phyloP scores from a whole-genome alignment of 1,139 yeast genomes.

The Lodderomyces beijingensis region DNA sequence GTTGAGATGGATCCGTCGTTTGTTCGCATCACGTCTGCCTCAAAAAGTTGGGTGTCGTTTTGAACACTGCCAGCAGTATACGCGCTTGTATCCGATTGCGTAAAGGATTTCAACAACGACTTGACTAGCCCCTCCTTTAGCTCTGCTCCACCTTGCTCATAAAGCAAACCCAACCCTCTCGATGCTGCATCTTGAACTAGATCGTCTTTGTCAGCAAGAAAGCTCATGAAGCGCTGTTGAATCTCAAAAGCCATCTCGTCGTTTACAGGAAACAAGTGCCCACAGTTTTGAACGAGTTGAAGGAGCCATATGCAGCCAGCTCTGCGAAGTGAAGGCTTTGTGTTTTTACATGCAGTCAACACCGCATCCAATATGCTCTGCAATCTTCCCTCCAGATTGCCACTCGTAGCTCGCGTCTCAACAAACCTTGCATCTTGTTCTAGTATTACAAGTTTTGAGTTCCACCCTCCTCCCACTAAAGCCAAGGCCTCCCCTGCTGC shows the following conservation, averaged over 20 bases:
- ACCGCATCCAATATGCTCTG: conserved; percentile 41
- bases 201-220: conserved; percentile 76
- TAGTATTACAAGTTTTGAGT: conserved; percentile 53
- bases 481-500: conserved; percentile 83
- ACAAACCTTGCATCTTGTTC: conserved; percentile 21
- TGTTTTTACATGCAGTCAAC: conserved; percentile 49
- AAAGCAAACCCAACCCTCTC: conserved; percentile 77
- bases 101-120: conserved; percentile 73
- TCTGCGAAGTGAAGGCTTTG: conserved; percentile 71
- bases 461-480: conserved; percentile 73
- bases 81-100: conserved; percentile 57
- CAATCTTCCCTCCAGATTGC: conserved; percentile 18
- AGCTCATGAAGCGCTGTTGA: conserved; percentile 70
- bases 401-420: conserved; percentile 8
- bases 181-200: conserved; percentile 89
- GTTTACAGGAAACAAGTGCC: conserved; percentile 40
- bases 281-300: conserved; percentile 73
- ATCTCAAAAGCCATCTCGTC: conserved; percentile 50
- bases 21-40: conserved; percentile 72
- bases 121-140: conserved; percentile 71
- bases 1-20: conserved; percentile 87
- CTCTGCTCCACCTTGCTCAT: conserved; percentile 69
- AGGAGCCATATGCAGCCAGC: conserved; percentile 86
- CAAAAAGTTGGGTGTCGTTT: conserved; percentile 80
- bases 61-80: conserved; percentile 67